These are phyloP conservation scores for Mycena chlorophos DNA, from an alignment of 768 basidiomycete genomes.

Conservation along the genomic window DNA sequence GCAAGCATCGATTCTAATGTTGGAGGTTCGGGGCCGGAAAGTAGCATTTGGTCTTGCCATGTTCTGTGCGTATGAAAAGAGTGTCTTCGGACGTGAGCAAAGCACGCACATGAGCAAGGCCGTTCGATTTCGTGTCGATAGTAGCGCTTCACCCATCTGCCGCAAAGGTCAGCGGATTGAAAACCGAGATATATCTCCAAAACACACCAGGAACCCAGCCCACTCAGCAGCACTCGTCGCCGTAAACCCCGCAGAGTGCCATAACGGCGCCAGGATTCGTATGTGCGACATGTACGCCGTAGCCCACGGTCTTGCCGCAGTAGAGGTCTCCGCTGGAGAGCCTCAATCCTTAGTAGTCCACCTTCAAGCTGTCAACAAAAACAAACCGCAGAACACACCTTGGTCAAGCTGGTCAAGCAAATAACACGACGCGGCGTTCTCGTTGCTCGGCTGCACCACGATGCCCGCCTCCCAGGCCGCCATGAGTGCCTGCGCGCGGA, in stretches of 20 bases:
- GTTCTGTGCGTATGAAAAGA: not conserved
- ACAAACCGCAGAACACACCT: not conserved
- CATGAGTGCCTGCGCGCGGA: slow-evolving; percentile 5
- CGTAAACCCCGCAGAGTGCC: not conserved
- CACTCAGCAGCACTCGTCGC: not conserved
- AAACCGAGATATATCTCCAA: not conserved
- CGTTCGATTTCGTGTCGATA: not conserved
- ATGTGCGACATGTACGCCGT: slow-evolving; percentile 8
- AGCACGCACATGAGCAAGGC: slow-evolving; percentile 6
- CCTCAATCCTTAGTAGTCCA: too few species aligned
- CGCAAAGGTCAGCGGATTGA: not conserved
- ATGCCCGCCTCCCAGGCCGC: slow-evolving; percentile 8
- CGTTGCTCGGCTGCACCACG: slow-evolving; percentile 6
- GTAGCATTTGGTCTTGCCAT: too few species aligned
- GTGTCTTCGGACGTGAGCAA: not conserved
- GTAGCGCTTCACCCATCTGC: slow-evolving; percentile 8
- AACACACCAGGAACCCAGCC: slow-evolving; percentile 9
- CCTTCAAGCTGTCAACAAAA: not conserved
- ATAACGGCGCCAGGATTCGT: slow-evolving; percentile 1
- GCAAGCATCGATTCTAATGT: slow-evolving; percentile 1
- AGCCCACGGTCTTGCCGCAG: slow-evolving; percentile 3
- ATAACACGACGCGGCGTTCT: slow-evolving; percentile 14
- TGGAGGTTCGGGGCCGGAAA: slow-evolving; percentile 7
- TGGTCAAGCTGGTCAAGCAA: slow-evolving; percentile 10
- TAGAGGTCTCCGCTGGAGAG: not conserved